Evolutionary conservation across 2,329 filamentous ascomycete genomes (phyloP).

Genomic region (Colletotrichum theobromicola): DNA sequence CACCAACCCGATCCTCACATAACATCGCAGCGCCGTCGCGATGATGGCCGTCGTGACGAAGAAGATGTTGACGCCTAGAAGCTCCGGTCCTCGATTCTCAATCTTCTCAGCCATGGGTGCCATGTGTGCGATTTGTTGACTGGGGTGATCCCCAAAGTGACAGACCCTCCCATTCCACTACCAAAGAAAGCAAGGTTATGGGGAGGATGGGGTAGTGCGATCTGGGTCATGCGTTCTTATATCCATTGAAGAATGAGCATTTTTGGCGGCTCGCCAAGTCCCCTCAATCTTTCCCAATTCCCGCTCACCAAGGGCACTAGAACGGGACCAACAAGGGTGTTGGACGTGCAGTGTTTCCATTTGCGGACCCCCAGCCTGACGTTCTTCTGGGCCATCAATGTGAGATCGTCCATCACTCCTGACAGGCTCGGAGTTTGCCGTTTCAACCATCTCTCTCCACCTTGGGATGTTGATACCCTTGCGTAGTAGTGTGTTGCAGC

Average conservation of each 20-base stretch:
- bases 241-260: neutral
- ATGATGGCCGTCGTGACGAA: slow-evolving; percentile 31
- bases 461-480: neutral
- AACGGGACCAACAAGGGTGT: neutral
- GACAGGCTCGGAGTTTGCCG: neutral
- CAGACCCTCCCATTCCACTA: slow-evolving; percentile 6
- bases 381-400: neutral
- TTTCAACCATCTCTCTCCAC: neutral
- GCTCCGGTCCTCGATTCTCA: slow-evolving; percentile 37
- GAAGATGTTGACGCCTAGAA: slow-evolving; percentile 36
- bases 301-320: neutral
- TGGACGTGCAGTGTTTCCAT: neutral
- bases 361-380: neutral
- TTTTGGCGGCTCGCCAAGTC: neutral
- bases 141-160: neutral
- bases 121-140: neutral
- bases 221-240: neutral
- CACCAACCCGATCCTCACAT: slow-evolving; percentile 37
- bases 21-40: slow-evolving; percentile 35
- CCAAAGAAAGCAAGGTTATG: neutral
- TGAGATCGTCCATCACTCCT: neutral
- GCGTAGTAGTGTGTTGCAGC: neutral
- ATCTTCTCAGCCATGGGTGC: slow-evolving; percentile 25
- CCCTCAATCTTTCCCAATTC: neutral
- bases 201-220: neutral